Evolutionary conservation across 495 filamentous ascomycete species (phyloP), one percentile per base, ranked within the genome.

Genomic region (Penicillium herquei): DNA sequence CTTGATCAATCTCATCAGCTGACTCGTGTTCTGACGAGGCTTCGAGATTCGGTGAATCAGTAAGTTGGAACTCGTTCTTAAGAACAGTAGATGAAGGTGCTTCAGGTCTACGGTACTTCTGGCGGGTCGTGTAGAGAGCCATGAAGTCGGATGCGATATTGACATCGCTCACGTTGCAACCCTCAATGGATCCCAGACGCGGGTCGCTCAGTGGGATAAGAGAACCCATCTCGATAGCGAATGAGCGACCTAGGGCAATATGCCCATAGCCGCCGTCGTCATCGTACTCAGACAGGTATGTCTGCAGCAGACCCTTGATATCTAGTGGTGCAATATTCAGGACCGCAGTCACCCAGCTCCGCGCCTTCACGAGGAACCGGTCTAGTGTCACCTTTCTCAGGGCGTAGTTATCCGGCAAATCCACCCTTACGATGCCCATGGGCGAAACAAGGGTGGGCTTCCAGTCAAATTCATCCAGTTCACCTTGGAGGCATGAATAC

Each of bases 71-170:
- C 37, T 62, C 47, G n/a, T 55, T 50, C 11, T 53, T 52, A 10
- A 56, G 12, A 33, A 44, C 51, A 31, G 67, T 49, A n/a, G 54
- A 51, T 11, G 49, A 42, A 37, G 87, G 66, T 10, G 84, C 73
- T 64, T 96, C 90, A 12, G 87, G 81, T 56, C 89, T 89, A 31
- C 89, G 84, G 67, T 98, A 98, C 61, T 91, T 91, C 66, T 98
- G 95, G 8, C 94, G 89, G 18, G 89, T 94, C n/a, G 92, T 97
- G 64, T 98, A 97, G 65, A 97, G 91, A 33, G 92, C 89, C 66
- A 98, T 87, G 61, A 98, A 96, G 68, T 96, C 92, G 12, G 93
- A 97, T 11, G 91, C 92, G 12, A 92, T 87, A 62, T 98, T 94
- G 57, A 96, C 84, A 44, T 84, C 84, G 16, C 81, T 82, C 32